Percentiles rank a stretch among this genome's conserved stretches.
phyloP scores from a whole-genome alignment of 768 basidiomycete species.

The Terana coerulea region DNA sequence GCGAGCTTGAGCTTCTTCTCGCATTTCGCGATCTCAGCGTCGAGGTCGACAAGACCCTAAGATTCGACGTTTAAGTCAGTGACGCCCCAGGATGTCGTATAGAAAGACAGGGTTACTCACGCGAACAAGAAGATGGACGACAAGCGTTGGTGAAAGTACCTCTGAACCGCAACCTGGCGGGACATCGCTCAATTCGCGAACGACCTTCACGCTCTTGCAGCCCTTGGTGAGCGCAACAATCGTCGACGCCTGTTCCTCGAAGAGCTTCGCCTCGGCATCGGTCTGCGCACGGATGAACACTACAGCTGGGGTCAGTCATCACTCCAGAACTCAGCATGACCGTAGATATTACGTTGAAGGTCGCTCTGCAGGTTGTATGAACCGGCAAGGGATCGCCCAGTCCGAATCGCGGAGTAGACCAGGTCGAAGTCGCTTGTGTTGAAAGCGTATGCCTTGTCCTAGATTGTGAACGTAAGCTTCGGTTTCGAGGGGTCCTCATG shows the following conservation, averaged over 20 bases:
- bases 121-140: conserved; percentile 81
- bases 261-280: conserved; percentile 57
- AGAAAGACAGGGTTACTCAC: conserved; percentile 39
- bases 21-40: conserved; percentile 83
- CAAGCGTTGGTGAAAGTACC: conserved; percentile 70
- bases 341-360: conserved; percentile 56
- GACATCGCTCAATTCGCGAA: conserved; percentile 61
- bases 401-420: conserved; percentile 73
- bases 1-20: conserved; percentile 86
- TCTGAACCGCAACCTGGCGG: conserved; percentile 87
- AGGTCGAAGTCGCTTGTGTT: conserved; percentile 81
- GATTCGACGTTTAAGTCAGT: neutral
- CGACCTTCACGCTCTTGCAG: conserved; percentile 69
- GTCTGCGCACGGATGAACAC: conserved; percentile 76
- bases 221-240: conserved; percentile 86
- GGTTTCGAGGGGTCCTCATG: neutral
- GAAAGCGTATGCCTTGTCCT: conserved; percentile 63
- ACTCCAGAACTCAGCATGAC: neutral
- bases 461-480: neutral
- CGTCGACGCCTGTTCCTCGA: conserved; percentile 70
- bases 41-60: conserved; percentile 87
- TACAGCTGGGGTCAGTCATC: conserved; percentile 26
- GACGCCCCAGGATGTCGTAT: neutral
- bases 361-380: conserved; percentile 86
- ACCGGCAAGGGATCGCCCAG: conserved; percentile 81